Percentiles rank a stretch among this genome's conserved stretches.
Conservation (phyloP, 2,329 filamentous ascomycete genomes). For the Pseudopyrenochaeta lycopersici region DNA sequence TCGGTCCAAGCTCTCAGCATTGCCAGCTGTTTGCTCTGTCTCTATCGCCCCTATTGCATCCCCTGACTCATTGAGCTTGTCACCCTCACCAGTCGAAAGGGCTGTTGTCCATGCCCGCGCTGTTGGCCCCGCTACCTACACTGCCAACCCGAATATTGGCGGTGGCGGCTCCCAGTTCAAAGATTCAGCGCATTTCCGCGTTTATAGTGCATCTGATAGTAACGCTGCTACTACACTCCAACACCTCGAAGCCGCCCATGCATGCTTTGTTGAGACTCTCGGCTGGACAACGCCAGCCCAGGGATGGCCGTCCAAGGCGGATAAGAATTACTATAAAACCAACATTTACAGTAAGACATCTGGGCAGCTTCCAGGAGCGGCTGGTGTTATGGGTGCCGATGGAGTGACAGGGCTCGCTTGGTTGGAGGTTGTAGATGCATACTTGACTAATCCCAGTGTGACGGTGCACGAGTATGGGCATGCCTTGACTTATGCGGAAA, state of each 20-base stretch:
- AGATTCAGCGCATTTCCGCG: slow-evolving; percentile 50
- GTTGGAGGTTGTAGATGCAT: slow-evolving; percentile 54
- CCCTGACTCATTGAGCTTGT: no score
- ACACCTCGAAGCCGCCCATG: slow-evolving; percentile 58
- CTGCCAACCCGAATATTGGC: slow-evolving; percentile 20
- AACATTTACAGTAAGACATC: slow-evolving; percentile 54
- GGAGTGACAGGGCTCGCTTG: slow-evolving; percentile 51
- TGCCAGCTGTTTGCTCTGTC: not conserved
- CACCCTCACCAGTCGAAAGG: not conserved
- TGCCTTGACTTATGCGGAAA: slow-evolving; percentile 54
- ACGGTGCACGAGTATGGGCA: slow-evolving; percentile 62
- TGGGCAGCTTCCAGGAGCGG: slow-evolving; percentile 47
- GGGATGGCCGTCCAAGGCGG: slow-evolving; percentile 20
- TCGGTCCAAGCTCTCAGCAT: not conserved
- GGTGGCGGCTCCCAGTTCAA: slow-evolving; percentile 14
- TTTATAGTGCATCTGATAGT: slow-evolving; percentile 45
- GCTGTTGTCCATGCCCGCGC: not conserved
- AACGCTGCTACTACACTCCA: slow-evolving; percentile 45
- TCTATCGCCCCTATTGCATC: no score
- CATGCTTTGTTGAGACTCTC: slow-evolving; percentile 23
- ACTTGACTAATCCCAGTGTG: slow-evolving; percentile 51
- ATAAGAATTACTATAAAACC: slow-evolving; percentile 52
- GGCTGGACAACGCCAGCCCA: slow-evolving; percentile 32
- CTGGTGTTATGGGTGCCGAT: slow-evolving; percentile 57
- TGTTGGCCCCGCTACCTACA: slow-evolving; percentile 14